Conservation (phyloP, 1,139 yeast genomes). For the Candida labiduridarum region DNA sequence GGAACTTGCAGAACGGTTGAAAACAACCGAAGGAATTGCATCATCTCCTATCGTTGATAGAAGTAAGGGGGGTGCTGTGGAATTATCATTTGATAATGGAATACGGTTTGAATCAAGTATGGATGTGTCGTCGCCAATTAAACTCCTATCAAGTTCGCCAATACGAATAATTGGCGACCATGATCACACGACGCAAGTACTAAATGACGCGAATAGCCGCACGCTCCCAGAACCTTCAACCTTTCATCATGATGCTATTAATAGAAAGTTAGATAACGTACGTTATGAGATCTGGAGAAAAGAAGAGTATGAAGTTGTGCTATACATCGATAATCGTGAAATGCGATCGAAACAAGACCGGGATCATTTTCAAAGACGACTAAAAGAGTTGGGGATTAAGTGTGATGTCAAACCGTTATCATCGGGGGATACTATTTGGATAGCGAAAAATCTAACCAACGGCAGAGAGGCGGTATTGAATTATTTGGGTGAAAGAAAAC, state of each 20-base stretch:
- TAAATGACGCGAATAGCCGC: not conserved
- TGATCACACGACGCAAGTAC: slow-evolving; percentile 7
- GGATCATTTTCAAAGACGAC: slow-evolving; percentile 60
- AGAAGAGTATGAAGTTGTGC: slow-evolving; percentile 55
- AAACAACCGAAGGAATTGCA: slow-evolving; percentile 43
- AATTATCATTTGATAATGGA: slow-evolving; percentile 40
- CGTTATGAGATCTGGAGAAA: slow-evolving; percentile 42
- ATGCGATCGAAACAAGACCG: slow-evolving; percentile 62
- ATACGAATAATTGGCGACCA: slow-evolving; percentile 6
- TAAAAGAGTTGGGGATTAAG: slow-evolving; percentile 51
- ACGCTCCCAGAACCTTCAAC: not conserved
- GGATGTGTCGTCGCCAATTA: slow-evolving; percentile 11
- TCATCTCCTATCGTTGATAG: slow-evolving; percentile 26
- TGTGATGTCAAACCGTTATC: slow-evolving; percentile 63
- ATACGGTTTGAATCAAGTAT: slow-evolving; percentile 26
- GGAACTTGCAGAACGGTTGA: slow-evolving; percentile 60
- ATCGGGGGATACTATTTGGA: slow-evolving; percentile 90
- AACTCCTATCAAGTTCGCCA: slow-evolving; percentile 7
- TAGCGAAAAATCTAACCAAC: slow-evolving; percentile 66
- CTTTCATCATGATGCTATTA: slow-evolving; percentile 25
- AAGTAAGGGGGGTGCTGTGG: slow-evolving; percentile 10
- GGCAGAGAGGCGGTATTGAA: slow-evolving; percentile 71
- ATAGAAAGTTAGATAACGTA: slow-evolving; percentile 24
- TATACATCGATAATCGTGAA: slow-evolving; percentile 84
- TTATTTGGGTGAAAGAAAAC: slow-evolving; percentile 82